Evolutionary conservation across 768 basidiomycete species (phyloP), one percentile per base, ranked within the genome.

Genomic region (Suillus americanus): DNA sequence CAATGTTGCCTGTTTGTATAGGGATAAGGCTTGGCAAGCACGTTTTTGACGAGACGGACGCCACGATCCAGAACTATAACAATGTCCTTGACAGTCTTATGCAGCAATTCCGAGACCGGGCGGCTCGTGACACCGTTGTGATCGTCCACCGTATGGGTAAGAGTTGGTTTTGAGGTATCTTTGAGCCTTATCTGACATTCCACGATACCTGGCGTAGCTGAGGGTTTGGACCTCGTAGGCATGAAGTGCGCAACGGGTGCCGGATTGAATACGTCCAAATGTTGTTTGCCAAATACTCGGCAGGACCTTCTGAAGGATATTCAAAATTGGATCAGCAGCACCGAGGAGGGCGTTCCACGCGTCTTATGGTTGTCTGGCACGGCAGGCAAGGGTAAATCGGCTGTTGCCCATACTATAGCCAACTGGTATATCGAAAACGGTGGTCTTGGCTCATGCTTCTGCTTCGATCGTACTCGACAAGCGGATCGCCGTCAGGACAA

Each of bases 301-400:
- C 28, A 16, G 16, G 14, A 16, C 6, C 33, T 72, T 18, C 30
- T 73, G 30, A 46, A 62, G 10, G 62, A 68, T 6, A 71, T 73
- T 18, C 60, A 53, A 7, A 33, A 59, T 25, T 73, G 72, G 72
- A 57, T 65, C 13, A 20, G 62, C 50, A 41, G 30, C 38, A 25
- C 30, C 3, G 60, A 33, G 9, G 60, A 38, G 23, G 57, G 61
- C 10, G 38, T 25, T 25, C 40, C 62, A 16, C 41, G 67, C 2
- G 54, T 72, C 5, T 64, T 63, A 28, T 62, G 67, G 41, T 62
- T 72, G 33, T 38, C 59, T 20, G 70, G 71, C 3, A 40, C 43
- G 7, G 51, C 64, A n/a, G 65, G 68, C 16, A 69, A 62, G n/a
- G 71, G 71, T 2, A 72, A 72, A 54, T 69, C 70, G 10, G 41